A percentile compares a stretch with the other conserved stretches of the same genome.
Conservation (phyloP, 2,329 filamentous ascomycete species). For the Alternaria sp. region DNA sequence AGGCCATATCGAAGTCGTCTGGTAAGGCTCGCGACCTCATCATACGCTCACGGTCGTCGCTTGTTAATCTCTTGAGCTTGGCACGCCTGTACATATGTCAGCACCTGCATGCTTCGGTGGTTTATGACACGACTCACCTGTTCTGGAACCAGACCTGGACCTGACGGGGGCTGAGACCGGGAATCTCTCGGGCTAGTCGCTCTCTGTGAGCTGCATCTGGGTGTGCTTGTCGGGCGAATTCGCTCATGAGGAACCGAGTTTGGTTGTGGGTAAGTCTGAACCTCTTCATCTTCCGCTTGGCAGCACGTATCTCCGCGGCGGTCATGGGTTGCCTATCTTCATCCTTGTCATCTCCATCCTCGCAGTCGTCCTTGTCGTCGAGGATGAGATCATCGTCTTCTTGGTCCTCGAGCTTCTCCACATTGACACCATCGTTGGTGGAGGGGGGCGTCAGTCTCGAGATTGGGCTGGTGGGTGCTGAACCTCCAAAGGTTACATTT, state of each 20-base stretch:
- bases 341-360: constrained; percentile 37
- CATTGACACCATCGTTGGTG: constrained; percentile 43
- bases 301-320: constrained; percentile 56
- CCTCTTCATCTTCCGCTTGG: constrained; percentile 70
- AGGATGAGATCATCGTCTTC: constrained; percentile 47
- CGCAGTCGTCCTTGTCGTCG: constrained; percentile 49
- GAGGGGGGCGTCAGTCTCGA: constrained; percentile 56
- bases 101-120: background rate
- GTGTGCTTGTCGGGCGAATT: constrained; percentile 93
- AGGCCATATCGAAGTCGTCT: constrained; percentile 66
- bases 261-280: constrained; percentile 93
- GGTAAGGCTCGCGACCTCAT: constrained; percentile 66
- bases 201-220: constrained; percentile 91
- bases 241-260: constrained; percentile 96
- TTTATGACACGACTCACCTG: constrained; percentile 65
- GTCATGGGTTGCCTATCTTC: constrained; percentile 51
- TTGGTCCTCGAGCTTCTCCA: constrained; percentile 49
- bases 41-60: constrained; percentile 67
- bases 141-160: constrained; percentile 99
- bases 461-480: constrained; percentile 55
- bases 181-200: constrained; percentile 85
- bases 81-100: constrained; percentile 56
- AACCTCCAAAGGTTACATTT: constrained; percentile 50
- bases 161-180: constrained; percentile 86
- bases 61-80: constrained; percentile 67